Evolutionary conservation across 2,329 filamentous ascomycete genomes (phyloP).

Genomic region (Tolypocladium guangdongense): DNA sequence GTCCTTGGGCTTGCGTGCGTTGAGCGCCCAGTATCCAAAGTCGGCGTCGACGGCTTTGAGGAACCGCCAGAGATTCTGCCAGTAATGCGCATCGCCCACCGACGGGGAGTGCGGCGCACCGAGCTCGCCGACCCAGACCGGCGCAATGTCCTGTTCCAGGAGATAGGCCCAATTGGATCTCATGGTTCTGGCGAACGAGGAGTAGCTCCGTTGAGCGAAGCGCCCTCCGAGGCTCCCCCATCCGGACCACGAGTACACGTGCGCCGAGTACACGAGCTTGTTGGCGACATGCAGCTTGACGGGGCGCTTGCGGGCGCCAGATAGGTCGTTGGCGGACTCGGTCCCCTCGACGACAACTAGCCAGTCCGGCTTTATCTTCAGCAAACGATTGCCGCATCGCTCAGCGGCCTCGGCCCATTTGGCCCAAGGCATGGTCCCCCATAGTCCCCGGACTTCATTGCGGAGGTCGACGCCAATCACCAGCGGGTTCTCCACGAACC

Average conservation of each 20-base stretch:
- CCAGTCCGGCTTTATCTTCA: constrained; percentile 51
- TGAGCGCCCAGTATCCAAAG: constrained; percentile 62
- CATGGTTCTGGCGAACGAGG: constrained; percentile 53
- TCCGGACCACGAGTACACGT: constrained; percentile 60
- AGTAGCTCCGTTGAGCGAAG: constrained; percentile 49
- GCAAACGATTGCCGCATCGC: constrained; percentile 47
- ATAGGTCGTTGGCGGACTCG: constrained; percentile 55
- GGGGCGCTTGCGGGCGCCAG: constrained; percentile 42
- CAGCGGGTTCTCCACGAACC: constrained; percentile 44
- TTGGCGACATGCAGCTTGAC: constrained; percentile 43
- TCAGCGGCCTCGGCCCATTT: constrained; percentile 55
- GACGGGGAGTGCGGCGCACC: constrained; percentile 44
- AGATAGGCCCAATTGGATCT: constrained; percentile 56
- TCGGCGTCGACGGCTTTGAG: constrained; percentile 48
- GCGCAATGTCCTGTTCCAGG: constrained; percentile 31
- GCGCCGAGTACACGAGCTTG: constrained; percentile 54
- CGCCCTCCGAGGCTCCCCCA: constrained; percentile 52
- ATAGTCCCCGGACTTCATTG: constrained; percentile 58
- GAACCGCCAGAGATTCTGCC: constrained; percentile 50
- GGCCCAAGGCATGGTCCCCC: constrained; percentile 58
- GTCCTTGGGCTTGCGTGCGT: constrained; percentile 50
- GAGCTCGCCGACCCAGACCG: constrained; percentile 61
- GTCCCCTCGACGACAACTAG: constrained; percentile 58
- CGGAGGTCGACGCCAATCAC: constrained; percentile 58
- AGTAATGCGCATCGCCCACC: constrained; percentile 52